Conservation (phyloP, 1,284 basidiomycete species). For the Naganishia cerealis region DNA sequence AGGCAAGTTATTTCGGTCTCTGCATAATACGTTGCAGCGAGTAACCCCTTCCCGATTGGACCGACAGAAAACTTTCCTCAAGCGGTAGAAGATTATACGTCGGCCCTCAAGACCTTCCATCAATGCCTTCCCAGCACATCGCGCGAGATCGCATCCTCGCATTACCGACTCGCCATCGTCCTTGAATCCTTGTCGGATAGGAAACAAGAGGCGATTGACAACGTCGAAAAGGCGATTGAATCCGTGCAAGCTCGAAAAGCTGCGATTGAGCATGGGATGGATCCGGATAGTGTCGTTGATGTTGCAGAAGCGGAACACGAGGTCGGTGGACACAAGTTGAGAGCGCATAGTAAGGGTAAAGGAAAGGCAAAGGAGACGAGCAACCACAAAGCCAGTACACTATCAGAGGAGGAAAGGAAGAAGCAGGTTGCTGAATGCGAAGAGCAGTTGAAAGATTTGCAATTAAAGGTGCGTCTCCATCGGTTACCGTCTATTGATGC, state of each 20-base stretch:
- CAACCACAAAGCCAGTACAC: conserved; percentile 46
- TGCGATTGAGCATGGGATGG: conserved; percentile 62
- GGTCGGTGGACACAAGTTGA: conserved; percentile 21
- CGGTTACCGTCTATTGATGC: background rate
- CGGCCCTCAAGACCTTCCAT: conserved; percentile 69
- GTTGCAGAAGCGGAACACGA: conserved; percentile 40
- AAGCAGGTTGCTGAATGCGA: conserved; percentile 72
- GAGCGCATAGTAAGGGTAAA: conserved; percentile 62
- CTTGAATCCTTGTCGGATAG: conserved; percentile 75
- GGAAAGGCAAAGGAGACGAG: conserved; percentile 45
- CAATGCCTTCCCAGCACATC: conserved; percentile 72
- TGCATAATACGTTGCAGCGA: background rate
- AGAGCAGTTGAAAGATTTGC: conserved; percentile 73
- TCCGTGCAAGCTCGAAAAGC: conserved; percentile 69
- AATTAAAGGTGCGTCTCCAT: conserved; percentile 64
- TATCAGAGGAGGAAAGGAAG: conserved; percentile 69
- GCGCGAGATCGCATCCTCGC: conserved; percentile 80
- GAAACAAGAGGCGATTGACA: conserved; percentile 72
- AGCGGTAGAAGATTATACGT: conserved; percentile 77
- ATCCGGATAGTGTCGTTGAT: conserved; percentile 53
- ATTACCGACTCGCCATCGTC: conserved; percentile 85
- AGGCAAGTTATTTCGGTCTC: conserved; percentile 58
- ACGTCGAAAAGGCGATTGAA: conserved; percentile 73
- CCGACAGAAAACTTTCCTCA: conserved; percentile 83
- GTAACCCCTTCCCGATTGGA: background rate